phyloP scores from a whole-genome alignment of 495 filamentous ascomycete genomes.

The Penicillium arizonense region DNA sequence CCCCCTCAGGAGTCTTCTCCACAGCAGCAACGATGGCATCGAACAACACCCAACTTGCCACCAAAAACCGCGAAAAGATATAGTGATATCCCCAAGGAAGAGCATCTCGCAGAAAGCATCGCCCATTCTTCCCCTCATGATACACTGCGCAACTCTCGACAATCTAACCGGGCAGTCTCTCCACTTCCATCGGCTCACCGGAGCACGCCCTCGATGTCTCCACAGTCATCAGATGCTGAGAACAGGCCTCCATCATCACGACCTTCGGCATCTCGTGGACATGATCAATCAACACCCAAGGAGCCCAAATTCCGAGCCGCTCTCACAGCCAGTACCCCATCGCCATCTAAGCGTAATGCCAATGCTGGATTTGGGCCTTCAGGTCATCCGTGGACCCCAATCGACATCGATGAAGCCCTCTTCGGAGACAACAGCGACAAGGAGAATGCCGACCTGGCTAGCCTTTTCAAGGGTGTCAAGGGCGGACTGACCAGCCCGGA shows the following conservation, averaged over 20 bases:
- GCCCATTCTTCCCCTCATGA: constrained; percentile 15
- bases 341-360: constrained; percentile 64
- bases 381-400: constrained; percentile 64
- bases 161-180: constrained; percentile 26
- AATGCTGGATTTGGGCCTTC: constrained; percentile 56
- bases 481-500: constrained; percentile 71
- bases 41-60: constrained; percentile 33
- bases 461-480: constrained; percentile 44
- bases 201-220: constrained; percentile 58
- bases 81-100: constrained; percentile 44
- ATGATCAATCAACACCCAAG: constrained; percentile 40
- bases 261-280: constrained; percentile 38
- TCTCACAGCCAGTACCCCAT: constrained; percentile 58
- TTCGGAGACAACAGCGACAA: constrained; percentile 44
- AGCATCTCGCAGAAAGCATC: constrained; percentile 36
- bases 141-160: constrained; percentile 6
- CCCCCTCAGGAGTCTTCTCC: constrained; percentile 18
- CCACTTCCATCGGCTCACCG: constrained; percentile 30
- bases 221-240: constrained; percentile 78
- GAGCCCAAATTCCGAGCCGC: constrained; percentile 40
- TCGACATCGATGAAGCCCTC: constrained; percentile 67
- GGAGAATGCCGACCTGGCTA: constrained; percentile 52
- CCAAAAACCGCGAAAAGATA: constrained; percentile 45
- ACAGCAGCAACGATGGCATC: constrained; percentile 17
- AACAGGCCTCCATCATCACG: constrained; percentile 70